Conservation (phyloP, 345 rosid species). For the Trapa bicornis region DNA sequence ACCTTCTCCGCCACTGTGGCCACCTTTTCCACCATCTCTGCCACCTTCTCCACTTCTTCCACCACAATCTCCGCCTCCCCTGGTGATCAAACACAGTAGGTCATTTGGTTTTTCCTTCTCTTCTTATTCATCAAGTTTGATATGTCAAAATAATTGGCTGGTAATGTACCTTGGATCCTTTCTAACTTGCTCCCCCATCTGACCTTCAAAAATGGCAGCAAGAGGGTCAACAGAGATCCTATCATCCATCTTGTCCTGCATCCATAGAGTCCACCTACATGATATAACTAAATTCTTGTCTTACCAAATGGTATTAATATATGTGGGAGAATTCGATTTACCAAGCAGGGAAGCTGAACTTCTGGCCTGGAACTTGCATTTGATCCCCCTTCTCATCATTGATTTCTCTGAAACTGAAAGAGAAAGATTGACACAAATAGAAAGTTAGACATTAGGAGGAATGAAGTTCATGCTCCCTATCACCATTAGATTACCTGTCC, state of each 20-base stretch:
- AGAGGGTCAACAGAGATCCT: constrained; percentile 36
- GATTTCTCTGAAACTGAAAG: constrained; percentile 8
- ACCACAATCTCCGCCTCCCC: constrained; percentile 34
- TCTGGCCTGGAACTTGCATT: constrained; percentile 17
- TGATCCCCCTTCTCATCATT: constrained; percentile 7
- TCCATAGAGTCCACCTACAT: neutral
- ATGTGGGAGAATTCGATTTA: constrained; percentile 11
- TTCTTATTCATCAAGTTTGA: neutral
- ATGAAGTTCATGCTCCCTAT: neutral
- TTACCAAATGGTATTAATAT: too few species aligned
- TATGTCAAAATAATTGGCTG: neutral
- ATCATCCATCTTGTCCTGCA: constrained; percentile 57
- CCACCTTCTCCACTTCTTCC: constrained; percentile 38
- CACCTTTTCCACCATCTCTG: constrained; percentile 27
- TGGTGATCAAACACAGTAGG: neutral
- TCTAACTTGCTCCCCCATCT: constrained; percentile 23
- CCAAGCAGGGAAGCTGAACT: neutral
- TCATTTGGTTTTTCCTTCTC: too few species aligned
- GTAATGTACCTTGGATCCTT: constrained; percentile 36
- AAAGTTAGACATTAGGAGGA: neutral
- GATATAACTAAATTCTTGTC: neutral
- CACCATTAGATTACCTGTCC: neutral
- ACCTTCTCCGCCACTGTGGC: constrained; percentile 33
- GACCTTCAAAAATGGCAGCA: constrained; percentile 43
- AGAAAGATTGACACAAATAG: neutral